Evolutionary conservation across 2,329 filamentous ascomycete genomes (phyloP).

Genomic region (Aspergillus neoniger): DNA sequence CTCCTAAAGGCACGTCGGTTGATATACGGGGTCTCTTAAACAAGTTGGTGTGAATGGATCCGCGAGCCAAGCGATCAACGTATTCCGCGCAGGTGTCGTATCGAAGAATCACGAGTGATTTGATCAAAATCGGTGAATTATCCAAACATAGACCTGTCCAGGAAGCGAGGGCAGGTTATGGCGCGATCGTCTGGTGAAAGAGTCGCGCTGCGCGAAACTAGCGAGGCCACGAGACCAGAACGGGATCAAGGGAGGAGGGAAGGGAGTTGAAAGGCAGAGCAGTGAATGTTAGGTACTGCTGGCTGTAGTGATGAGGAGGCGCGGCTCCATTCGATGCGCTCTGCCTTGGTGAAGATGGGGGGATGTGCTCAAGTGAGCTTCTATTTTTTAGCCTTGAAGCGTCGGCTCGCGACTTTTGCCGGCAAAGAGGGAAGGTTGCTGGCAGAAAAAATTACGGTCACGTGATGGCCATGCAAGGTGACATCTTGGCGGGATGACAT

Average conservation of each 20-base stretch:
- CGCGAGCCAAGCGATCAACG: background rate
- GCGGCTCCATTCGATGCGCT: constrained; percentile 16
- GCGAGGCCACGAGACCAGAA: constrained; percentile 4
- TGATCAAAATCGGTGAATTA: background rate
- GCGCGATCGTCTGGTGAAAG: constrained; percentile 17
- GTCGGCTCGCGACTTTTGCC: constrained; percentile 21
- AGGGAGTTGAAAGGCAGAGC: constrained; percentile 15
- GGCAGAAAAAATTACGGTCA: constrained; percentile 23
- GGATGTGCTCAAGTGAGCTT: constrained; percentile 14
- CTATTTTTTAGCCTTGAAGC: constrained; percentile 16
- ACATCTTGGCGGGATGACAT: constrained; percentile 18
- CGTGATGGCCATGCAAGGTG: constrained; percentile 18
- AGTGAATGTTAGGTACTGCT: constrained; percentile 4
- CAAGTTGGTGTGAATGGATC: constrained; percentile 2
- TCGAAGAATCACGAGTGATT: background rate
- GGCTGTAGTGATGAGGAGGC: constrained; percentile 2
- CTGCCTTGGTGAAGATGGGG: constrained; percentile 14
- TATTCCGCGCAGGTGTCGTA: background rate
- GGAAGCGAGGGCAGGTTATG: constrained; percentile 4
- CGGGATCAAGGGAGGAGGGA: background rate
- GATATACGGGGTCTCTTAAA: background rate
- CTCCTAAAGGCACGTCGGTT: background rate
- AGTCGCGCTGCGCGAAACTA: constrained; percentile 23
- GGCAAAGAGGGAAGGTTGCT: constrained; percentile 10
- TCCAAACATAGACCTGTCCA: background rate